phyloP scores from a whole-genome alignment of 2,329 filamentous ascomycete genomes.

The Akanthomyces lecanii region DNA sequence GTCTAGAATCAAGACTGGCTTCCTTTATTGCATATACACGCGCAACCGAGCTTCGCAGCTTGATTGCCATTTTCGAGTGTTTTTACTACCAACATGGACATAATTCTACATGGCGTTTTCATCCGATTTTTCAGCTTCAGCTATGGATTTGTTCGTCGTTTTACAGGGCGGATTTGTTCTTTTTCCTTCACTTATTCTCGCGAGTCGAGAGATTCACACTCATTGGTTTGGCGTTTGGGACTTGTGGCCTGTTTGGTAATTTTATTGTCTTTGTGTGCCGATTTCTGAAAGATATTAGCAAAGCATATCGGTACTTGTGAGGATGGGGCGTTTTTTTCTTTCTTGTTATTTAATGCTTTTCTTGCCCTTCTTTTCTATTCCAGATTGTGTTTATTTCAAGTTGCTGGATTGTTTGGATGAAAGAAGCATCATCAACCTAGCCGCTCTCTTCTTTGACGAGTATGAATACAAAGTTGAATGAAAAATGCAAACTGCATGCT shows the following conservation, averaged over 20 bases:
- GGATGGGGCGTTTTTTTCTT: background rate
- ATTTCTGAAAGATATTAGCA: background rate
- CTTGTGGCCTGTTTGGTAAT: background rate
- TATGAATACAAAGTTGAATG: background rate
- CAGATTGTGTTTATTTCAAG: slow-evolving; percentile 8
- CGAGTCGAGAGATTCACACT: background rate
- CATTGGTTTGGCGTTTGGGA: slow-evolving; percentile 7
- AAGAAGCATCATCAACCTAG: background rate
- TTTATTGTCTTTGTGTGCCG: background rate
- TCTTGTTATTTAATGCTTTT: background rate
- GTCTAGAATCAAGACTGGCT: background rate
- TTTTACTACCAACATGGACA: slow-evolving; percentile 5
- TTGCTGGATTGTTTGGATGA: slow-evolving; percentile 8
- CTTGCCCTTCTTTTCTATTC: background rate
- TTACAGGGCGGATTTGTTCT: background rate
- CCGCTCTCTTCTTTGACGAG: background rate
- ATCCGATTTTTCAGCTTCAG: background rate
- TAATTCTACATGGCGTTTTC: background rate
- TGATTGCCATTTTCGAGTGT: background rate
- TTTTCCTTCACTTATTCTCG: background rate
- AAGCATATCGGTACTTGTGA: background rate
- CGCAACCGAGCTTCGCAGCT: slow-evolving; percentile 9
- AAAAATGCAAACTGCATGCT: background rate
- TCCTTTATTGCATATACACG: slow-evolving; percentile 10
- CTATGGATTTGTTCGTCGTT: background rate